Evolutionary conservation across 2,329 filamentous ascomycete genomes (phyloP), one percentile per base, ranked within the genome.

Genomic region (Ophiobolus disseminans): DNA sequence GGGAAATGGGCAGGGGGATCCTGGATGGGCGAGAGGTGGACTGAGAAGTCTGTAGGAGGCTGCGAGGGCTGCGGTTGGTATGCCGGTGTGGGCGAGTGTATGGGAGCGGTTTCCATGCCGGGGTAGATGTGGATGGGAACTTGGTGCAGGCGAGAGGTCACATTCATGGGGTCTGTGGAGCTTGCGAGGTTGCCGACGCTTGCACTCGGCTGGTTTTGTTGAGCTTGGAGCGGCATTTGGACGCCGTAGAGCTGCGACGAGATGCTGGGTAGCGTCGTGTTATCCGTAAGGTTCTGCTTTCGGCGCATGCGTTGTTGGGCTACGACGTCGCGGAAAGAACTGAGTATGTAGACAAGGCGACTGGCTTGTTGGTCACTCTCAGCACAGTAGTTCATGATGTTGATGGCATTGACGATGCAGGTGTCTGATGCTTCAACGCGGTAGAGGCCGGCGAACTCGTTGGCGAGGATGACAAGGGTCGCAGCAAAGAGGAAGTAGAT

Each of bases 401-500:
- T 69, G 39, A 75, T 63, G 5, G 70, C 65, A 35, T 74, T 75
- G 7, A 60, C 44, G 21, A 75, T 74, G 55, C 67, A 72, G 2
- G 67, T 61, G 31, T 74, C 69, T 4, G 70, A 68, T 3, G 63
- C 58, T 13, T 68, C 59, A 17, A 71, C 67, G 10, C 55, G 47
- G 41, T 74, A 73, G 0, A 75, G 64, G 1, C 57, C 60, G 5
- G 72, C 68, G 40, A 75, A 75, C 23, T 75, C 73, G 47, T 75
- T 75, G 10, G 73, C 62, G 16, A 75, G 60, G 13, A 76, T 66
- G 13, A 76, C 63, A 1, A 76, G 61, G 1, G 73, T 66, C 6
- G 74, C 73, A 7, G 74, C 69, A 39, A 76, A 75, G 43, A 75
- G 69, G 42, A 75, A 75, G 46, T 76, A 75, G 17, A 74, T 75